Base-by-base conservation (phyloP, 371 early-diverging fungal genomes). In the Synchytrium microbalum region DNA sequence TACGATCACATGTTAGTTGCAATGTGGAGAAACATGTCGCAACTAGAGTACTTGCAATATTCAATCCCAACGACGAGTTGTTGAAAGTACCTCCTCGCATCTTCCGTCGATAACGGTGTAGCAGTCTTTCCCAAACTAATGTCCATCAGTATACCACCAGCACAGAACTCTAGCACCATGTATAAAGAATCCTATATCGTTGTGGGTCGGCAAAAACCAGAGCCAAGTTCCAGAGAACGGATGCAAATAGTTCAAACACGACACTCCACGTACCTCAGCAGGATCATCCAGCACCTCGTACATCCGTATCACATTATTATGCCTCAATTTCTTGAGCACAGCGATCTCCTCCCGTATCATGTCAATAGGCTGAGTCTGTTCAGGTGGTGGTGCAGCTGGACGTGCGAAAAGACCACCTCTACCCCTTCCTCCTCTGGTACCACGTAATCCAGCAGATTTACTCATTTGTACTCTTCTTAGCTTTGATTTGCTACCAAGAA, bases 251-350 rank as follows among this genome's bases (percentile, higher is more conserved):
- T 38, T 19, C 55, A 13, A 19, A 61, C 51, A 32, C 32, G 19
- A 23, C 54, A 8, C n/a, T 5, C 19, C 10, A 57, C 32, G 28
- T 54, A 76, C 79, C 67, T 88, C 84, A 23, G 79, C 79, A 0
- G 90, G 84, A 66, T 92, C 92, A 77, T 96, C 93, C 65, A 97
- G 74, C 8, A 95, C 98, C 77, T 98, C 98, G 72, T 80, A 87
- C 31, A 98, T 74, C 59, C 84, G 82, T 32, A 97, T 92, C 60
- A 95, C 82, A 68, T 97, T 86, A 0, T 74, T 75, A 71, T 98
- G 98, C 65, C 87, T 77, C 26, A 97, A 79, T 75, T 94, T 95
- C 73, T 96, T 95, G 53, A 93, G 75, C 29, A 98, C 88, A 27
- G 96, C 97, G 54, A 98, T 82, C 74, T 98, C 98, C 0, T 86